These are phyloP conservation scores for Trypanosoma boissoni DNA, from an alignment of 208 protist genomes.

Conservation along the genomic window DNA sequence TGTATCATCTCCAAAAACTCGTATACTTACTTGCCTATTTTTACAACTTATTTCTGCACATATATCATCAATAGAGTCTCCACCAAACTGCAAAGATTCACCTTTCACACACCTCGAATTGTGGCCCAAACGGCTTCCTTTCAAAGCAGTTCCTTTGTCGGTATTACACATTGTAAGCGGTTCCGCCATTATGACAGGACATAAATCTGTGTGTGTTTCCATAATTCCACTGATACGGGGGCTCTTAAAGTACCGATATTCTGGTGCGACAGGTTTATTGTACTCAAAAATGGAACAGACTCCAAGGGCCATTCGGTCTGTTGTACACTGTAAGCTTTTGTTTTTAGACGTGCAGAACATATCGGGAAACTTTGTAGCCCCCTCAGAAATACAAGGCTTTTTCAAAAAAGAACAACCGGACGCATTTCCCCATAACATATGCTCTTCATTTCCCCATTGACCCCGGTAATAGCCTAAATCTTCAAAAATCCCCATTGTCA, in stretches of 20 bases:
- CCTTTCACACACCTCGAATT: slow-evolving; percentile 5
- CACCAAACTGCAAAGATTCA: not conserved
- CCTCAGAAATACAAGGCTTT: slow-evolving; percentile 34
- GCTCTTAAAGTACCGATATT: slow-evolving; percentile 39
- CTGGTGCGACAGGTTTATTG: not conserved
- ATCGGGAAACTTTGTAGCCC: slow-evolving; percentile 22
- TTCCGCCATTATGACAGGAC: slow-evolving; percentile 26
- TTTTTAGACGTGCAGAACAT: slow-evolving; percentile 37
- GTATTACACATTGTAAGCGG: slow-evolving; percentile 10
- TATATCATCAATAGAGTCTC: slow-evolving; percentile 3
- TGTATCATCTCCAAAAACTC: not conserved
- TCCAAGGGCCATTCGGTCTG: slow-evolving; percentile 21
- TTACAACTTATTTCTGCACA: slow-evolving; percentile 7
- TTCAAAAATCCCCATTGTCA: slow-evolving; percentile 78
- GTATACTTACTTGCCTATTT: not conserved
- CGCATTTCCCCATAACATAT: slow-evolving; percentile 56
- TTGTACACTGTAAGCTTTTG: slow-evolving; percentile 18
- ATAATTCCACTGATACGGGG: slow-evolving; percentile 9
- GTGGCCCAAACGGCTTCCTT: not conserved
- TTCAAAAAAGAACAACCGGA: slow-evolving; percentile 50
- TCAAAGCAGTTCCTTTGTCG: slow-evolving; percentile 2
- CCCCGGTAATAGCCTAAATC: slow-evolving; percentile 76
- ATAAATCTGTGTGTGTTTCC: slow-evolving; percentile 35
- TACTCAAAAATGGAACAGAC: slow-evolving; percentile 13
- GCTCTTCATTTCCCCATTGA: slow-evolving; percentile 46